Percentiles rank a stretch among this genome's conserved stretches.
Evolutionary conservation across 1,284 basidiomycete genomes (phyloP).

Genomic region (Fistulinella staudtii): DNA sequence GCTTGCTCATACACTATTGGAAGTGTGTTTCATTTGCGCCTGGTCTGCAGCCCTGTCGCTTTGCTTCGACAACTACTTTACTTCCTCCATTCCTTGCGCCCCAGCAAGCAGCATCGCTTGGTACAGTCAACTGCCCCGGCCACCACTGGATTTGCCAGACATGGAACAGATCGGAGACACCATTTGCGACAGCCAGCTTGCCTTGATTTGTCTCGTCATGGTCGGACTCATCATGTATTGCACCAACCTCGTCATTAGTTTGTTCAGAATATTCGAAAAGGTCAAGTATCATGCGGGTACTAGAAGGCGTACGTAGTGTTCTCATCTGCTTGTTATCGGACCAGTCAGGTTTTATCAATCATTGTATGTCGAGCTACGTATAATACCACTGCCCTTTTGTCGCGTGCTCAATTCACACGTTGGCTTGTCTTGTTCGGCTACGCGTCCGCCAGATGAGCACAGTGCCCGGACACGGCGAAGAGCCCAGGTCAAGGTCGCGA

Average conservation of each 20-base stretch:
- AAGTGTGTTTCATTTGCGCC: constrained; percentile 86
- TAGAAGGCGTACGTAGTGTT: constrained; percentile 18
- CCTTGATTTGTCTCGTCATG: constrained; percentile 70
- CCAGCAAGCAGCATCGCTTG: constrained; percentile 55
- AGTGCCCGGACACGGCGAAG: constrained; percentile 12
- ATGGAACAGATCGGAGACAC: constrained; percentile 44
- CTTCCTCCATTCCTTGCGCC: constrained; percentile 76
- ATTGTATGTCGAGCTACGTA: no score
- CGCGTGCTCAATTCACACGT: no score
- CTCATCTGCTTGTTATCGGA: no score
- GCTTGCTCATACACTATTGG: constrained; percentile 73
- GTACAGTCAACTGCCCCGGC: constrained; percentile 63
- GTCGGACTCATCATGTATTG: constrained; percentile 76
- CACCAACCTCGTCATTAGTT: constrained; percentile 75
- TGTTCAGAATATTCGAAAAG: constrained; percentile 87
- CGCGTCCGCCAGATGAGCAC: constrained; percentile 25
- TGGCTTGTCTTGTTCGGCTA: no score
- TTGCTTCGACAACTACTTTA: constrained; percentile 89
- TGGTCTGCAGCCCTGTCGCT: constrained; percentile 90
- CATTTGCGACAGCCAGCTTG: constrained; percentile 69
- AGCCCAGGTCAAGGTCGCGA: constrained; percentile 8
- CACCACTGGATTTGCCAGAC: constrained; percentile 38
- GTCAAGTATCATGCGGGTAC: constrained; percentile 57
- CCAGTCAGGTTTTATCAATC: no score
- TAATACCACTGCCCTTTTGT: not conserved